phyloP scores from a whole-genome alignment of 768 basidiomycete genomes.

The Lactarius vividus region DNA sequence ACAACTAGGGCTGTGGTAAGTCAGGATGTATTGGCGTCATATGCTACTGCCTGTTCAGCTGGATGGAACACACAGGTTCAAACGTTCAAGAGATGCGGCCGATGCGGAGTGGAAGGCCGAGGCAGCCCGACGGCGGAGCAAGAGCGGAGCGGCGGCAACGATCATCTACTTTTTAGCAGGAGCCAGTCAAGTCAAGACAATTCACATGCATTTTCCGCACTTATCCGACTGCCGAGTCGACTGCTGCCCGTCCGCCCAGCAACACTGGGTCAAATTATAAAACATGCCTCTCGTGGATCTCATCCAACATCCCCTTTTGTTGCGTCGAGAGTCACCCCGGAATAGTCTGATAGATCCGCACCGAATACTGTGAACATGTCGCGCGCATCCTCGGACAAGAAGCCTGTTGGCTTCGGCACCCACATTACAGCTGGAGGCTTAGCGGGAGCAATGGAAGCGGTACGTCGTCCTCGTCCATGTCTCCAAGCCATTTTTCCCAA shows the following conservation, averaged over 20 bases:
- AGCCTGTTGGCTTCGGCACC: conserved; percentile 78
- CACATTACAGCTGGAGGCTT: conserved; percentile 94
- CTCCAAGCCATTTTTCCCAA: neutral
- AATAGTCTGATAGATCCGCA: neutral
- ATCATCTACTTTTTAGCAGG: neutral
- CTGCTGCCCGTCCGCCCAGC: neutral
- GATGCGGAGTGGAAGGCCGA: neutral
- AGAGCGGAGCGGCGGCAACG: conserved; percentile 4
- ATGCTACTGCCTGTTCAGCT: neutral
- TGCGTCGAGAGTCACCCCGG: neutral
- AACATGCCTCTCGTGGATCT: neutral
- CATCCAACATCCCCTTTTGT: neutral
- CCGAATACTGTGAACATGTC: conserved; percentile 12
- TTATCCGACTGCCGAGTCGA: neutral
- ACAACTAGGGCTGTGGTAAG: neutral
- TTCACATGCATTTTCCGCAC: conserved; percentile 10
- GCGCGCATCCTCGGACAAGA: conserved; percentile 47
- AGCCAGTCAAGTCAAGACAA: conserved; percentile 1
- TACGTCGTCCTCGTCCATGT: conserved; percentile 37
- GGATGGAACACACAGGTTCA: neutral
- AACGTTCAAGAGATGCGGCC: neutral
- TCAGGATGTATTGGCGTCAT: neutral
- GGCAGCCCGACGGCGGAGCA: conserved; percentile 8
- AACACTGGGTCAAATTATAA: neutral
- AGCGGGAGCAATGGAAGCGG: conserved; percentile 92